These are phyloP conservation scores for Termitomyces sp. DNA, from an alignment of 768 basidiomycete species.

Conservation along the genomic window DNA sequence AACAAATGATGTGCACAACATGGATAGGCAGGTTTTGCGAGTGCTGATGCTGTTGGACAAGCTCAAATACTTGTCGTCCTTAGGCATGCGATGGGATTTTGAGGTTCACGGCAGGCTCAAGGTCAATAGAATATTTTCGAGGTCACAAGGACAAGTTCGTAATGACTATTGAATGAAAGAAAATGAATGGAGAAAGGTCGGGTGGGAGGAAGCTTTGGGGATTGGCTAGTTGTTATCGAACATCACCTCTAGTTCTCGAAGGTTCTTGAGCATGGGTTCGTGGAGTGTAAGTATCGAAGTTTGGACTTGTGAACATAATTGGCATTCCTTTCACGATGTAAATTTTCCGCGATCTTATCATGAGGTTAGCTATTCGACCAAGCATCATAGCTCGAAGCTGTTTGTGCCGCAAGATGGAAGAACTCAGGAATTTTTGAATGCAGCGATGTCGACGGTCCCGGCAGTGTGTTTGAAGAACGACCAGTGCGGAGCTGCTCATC, in stretches of 20 bases:
- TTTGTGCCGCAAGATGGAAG: too few species aligned
- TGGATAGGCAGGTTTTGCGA: background rate
- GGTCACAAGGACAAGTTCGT: background rate
- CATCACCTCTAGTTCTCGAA: background rate
- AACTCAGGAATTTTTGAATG: too few species aligned
- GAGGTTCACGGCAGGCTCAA: background rate
- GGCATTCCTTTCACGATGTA: too few species aligned
- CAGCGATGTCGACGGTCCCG: too few species aligned
- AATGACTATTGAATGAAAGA: background rate
- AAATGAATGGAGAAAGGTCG: background rate
- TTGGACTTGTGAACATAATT: too few species aligned
- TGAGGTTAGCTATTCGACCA: too few species aligned
- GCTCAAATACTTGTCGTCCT: background rate
- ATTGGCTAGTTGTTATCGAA: background rate
- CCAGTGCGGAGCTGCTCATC: too few species aligned
- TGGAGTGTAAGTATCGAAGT: too few species aligned
- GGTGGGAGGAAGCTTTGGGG: background rate
- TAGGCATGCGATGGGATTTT: background rate
- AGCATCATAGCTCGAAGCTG: too few species aligned
- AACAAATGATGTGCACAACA: conserved; percentile 12
- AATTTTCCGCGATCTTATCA: too few species aligned
- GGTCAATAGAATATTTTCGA: background rate
- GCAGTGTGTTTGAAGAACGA: too few species aligned
- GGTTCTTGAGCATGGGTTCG: background rate
- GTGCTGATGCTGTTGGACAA: background rate